These are phyloP conservation scores for Suhomyces anneliseae DNA, from an alignment of 1,139 yeast species.

Conservation along the genomic window DNA sequence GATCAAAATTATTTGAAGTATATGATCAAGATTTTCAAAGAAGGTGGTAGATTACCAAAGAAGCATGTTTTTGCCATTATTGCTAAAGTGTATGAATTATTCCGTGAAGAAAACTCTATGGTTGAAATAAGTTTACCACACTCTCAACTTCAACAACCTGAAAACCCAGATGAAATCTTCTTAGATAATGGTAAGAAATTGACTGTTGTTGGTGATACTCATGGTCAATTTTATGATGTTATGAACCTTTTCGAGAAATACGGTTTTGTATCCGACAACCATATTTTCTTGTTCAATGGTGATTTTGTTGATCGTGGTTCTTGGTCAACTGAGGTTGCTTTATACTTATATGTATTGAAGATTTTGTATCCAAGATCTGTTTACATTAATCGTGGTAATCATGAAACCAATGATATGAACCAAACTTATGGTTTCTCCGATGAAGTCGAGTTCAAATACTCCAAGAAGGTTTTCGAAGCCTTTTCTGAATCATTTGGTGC, in stretches of 20 bases:
- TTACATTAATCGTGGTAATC: constrained; percentile 90
- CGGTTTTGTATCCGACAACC: constrained; percentile 68
- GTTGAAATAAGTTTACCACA: constrained; percentile 63
- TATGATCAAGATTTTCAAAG: constrained; percentile 68
- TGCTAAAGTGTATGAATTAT: constrained; percentile 65
- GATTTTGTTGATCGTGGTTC: constrained; percentile 98
- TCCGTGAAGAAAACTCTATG: constrained; percentile 68
- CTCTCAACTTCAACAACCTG: constrained; percentile 22
- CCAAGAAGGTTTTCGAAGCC: constrained; percentile 77
- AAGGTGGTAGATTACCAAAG: constrained; percentile 74
- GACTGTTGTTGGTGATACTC: constrained; percentile 96
- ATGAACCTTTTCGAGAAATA: constrained; percentile 72
- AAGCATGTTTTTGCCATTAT: constrained; percentile 83
- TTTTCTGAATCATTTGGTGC: constrained; percentile 86
- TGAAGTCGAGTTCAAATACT: constrained; percentile 89
- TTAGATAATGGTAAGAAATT: constrained; percentile 41
- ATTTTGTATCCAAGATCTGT: constrained; percentile 71
- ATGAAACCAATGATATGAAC: constrained; percentile 96
- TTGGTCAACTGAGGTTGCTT: constrained; percentile 96
- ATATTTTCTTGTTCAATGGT: constrained; percentile 86
- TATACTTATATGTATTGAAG: constrained; percentile 76
- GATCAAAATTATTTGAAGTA: constrained; percentile 55
- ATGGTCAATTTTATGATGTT: constrained; percentile 92
- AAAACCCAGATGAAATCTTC: constrained; percentile 22
- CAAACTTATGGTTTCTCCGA: constrained; percentile 95